These are phyloP conservation scores for Globisporangium megalacanthum DNA, from an alignment of 352 stramenopile genomes.

Conservation along the genomic window DNA sequence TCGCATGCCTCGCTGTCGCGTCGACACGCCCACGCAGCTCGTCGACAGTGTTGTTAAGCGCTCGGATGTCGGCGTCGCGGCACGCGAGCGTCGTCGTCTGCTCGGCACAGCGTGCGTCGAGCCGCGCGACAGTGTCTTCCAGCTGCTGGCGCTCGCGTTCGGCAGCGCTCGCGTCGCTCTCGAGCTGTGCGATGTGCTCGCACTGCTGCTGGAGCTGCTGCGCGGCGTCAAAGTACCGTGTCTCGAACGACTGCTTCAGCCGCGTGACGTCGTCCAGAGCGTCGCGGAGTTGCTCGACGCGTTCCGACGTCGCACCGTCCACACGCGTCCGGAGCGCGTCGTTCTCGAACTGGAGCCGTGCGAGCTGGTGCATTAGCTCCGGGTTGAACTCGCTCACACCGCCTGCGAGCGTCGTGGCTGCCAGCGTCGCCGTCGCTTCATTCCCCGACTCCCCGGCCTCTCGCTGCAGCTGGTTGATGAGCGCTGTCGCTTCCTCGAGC, in stretches of 20 bases:
- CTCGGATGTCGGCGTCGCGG: background rate
- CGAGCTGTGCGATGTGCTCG: constrained; percentile 9
- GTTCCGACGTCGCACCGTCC: constrained; percentile 41
- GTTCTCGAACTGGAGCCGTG: constrained; percentile 58
- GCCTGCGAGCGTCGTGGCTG: constrained; percentile 10
- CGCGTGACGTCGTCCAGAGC: constrained; percentile 47
- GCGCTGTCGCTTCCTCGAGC: constrained; percentile 28
- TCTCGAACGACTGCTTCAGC: constrained; percentile 69
- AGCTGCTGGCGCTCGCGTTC: background rate
- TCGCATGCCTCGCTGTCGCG: background rate
- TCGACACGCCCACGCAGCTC: background rate
- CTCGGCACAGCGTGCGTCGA: background rate
- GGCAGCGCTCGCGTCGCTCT: background rate
- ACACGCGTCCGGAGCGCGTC: constrained; percentile 38
- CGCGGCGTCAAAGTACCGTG: constrained; percentile 54
- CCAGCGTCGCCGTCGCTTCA: background rate
- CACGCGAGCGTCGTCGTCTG: background rate
- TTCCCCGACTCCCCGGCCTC: constrained; percentile 13
- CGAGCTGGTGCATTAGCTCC: constrained; percentile 59
- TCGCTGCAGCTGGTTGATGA: constrained; percentile 55
- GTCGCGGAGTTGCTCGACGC: constrained; percentile 51
- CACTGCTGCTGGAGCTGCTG: constrained; percentile 13
- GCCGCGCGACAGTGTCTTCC: background rate
- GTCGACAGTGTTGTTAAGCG: background rate
- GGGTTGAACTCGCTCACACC: constrained; percentile 64